Evolutionary conservation across 225 moss, liverwort and hornwort genomes (phyloP).

Genomic region (Ulota crispa): DNA sequence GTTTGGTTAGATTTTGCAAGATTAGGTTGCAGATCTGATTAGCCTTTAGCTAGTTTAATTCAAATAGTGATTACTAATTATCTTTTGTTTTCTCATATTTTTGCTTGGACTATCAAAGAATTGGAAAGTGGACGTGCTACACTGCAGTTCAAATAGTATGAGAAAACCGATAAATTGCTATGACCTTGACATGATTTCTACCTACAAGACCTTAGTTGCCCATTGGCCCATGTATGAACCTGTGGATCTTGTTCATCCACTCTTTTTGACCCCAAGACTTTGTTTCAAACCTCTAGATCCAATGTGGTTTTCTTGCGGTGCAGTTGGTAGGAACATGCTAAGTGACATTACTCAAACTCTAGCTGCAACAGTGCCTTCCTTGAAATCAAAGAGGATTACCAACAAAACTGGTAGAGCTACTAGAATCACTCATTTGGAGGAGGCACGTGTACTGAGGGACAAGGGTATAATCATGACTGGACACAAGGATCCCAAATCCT

Average conservation of each 20-base stretch:
- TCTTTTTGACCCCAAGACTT: no score
- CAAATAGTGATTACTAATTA: no score
- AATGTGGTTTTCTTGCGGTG: background rate
- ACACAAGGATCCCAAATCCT: background rate
- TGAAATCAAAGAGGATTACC: background rate
- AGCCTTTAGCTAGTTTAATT: no score
- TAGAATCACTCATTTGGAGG: background rate
- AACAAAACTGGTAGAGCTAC: background rate
- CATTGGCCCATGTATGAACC: background rate
- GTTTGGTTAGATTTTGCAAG: no score
- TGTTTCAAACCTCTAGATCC: no score
- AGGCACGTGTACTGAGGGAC: background rate
- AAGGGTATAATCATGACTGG: background rate
- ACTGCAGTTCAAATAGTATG: background rate
- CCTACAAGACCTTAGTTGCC: background rate
- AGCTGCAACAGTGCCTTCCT: background rate
- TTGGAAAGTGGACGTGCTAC: background rate
- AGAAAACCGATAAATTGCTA: background rate
- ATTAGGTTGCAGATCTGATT: no score
- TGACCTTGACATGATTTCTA: rapidly evolving
- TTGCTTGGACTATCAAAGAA: rapidly evolving
- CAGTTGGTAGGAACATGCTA: background rate
- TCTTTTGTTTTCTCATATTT: background rate
- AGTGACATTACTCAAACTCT: background rate
- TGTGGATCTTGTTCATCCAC: no score